Evolutionary conservation across 768 basidiomycete species (phyloP), one percentile per base, ranked within the genome.

Genomic region (Tulasnella sp.): DNA sequence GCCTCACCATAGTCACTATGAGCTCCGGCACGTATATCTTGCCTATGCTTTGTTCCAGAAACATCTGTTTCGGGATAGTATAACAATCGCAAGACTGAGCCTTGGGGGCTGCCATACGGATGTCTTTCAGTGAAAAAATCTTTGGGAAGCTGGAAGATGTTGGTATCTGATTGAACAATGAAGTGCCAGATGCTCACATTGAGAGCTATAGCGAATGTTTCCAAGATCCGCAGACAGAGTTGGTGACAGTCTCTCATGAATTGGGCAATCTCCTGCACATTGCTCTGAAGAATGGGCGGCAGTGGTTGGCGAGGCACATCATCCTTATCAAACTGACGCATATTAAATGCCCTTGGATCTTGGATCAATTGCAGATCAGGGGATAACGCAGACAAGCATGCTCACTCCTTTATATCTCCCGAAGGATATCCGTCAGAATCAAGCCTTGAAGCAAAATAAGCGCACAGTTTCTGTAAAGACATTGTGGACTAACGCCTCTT

Each of bases 11-110:
- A 58, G 43, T 61, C 60, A 12, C 55, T 56, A 34, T 61, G 60
- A 4, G 60, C 59, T 6, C 60, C 60, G 1, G 60, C 60, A 3
- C 60, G 51, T 16, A 61, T 56, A 33, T 60, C 58, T 32, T 53
- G 33, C 16, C 28, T 15, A 8, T 12, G 16, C 10, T 15, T 10
- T 9, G 9, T 45, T 9, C 19, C 10, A 15, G 37, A 45, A n/a
- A 53, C n/a, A 5, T 3, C 37, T 15, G 53, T 55, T 39, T 37
- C n/a, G 13, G 57, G 57, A 32, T 57, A 57, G 47, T 57, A 57
- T 4, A 57, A 46, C 2, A 57, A 46, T 6, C 57, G 34, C 5
- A 57, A 34, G 10, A 56, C 42, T 5, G 57, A 45, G 8, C 54
- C 47, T n/a, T 51, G 39, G 5, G 52, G 48, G 5, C 39, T 15